A percentile compares a stretch with the other conserved stretches of the same genome.
These are phyloP conservation scores for Vigna radiata DNA, from an alignment of 306 rosid species.

Conservation along the genomic window DNA sequence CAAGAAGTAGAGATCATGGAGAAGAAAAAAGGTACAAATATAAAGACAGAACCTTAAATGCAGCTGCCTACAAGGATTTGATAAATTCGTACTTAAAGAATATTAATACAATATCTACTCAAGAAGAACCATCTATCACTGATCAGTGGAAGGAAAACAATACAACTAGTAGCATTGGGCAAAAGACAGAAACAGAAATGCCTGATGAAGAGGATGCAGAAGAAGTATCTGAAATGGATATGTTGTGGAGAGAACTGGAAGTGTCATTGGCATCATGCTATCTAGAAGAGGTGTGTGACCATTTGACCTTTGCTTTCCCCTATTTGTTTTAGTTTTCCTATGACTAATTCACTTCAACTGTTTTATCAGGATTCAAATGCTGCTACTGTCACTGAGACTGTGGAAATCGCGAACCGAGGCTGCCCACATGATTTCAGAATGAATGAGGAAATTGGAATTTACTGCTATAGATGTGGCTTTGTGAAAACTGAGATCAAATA, in stretches of 20 bases:
- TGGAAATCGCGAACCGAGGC: slow-evolving; percentile 22
- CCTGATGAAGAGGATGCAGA: slow-evolving; percentile 49
- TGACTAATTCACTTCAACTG: slow-evolving; percentile 42
- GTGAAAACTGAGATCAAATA: slow-evolving; percentile 73
- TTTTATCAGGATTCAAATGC: slow-evolving; percentile 66
- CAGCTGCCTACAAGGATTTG: slow-evolving; percentile 78
- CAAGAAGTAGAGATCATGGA: slow-evolving; percentile 44
- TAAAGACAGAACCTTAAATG: slow-evolving; percentile 66
- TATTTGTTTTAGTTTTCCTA: slow-evolving; percentile 2
- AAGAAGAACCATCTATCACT: slow-evolving; percentile 58
- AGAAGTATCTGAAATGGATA: slow-evolving; percentile 68
- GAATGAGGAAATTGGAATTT: slow-evolving; percentile 81
- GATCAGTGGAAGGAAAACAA: slow-evolving; percentile 81
- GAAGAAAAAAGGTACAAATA: slow-evolving; percentile 52
- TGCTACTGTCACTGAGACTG: slow-evolving; percentile 25
- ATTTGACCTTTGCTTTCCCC: slow-evolving; percentile 14
- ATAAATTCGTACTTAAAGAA: slow-evolving; percentile 73
- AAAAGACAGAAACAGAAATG: slow-evolving; percentile 41
- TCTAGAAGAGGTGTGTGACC: slow-evolving; percentile 70
- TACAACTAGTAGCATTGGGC: slow-evolving; percentile 42
- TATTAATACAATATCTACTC: slow-evolving; percentile 55
- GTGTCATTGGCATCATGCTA: slow-evolving; percentile 74
- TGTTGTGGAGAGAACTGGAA: slow-evolving; percentile 91
- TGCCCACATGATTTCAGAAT: slow-evolving; percentile 72
- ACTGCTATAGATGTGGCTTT: slow-evolving; percentile 72